Evolutionary conservation across 1,284 basidiomycete species (phyloP), one percentile per base, ranked within the genome.

Genomic region (Sanghuangporus sanghuang): DNA sequence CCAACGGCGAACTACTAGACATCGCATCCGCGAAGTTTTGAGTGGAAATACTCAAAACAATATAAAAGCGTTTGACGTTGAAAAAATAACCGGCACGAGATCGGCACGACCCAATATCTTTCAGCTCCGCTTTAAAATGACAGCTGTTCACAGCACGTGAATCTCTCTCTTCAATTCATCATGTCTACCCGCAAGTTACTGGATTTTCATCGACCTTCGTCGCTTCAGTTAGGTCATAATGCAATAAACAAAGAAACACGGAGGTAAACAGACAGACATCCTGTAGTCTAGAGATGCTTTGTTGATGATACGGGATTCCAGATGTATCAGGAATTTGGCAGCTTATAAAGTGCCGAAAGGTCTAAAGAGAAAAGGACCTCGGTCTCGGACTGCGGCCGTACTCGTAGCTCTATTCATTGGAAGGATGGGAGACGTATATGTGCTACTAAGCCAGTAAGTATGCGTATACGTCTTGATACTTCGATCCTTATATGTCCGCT

Each of bases 371-470:
- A 68, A 67, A 59, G 58, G 52, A 6, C 89, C 90, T 0, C 79
- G 83, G 9, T 81, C 82, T 9, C 75, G 81, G 46, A 80, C 81
- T 61, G 87, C 90, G 0, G 89, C 89, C 0, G 90, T 92, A 0
- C 80, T 92, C 6, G 86, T 93, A 0, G 89, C 89, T 8, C 73
- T 95, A 52, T 95, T 95, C 65, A 84, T 93, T 0, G 93, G 93
- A 0, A 78, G 92, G 6, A 80, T 81, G 56, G 92, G 92, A 3
- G 90, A 95, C 69, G 72, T 95, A 32, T 91, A 93, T 69, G 92
- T 95, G 1, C 71, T 95, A 3, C 79, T 95, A 18, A 91, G 84
- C 69, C 78, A 86, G 90, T 89, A 68, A 71, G 84, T 75, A 32
- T 14, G 42, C 42, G 18, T 14, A 14, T 44, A 14, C 3, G 2